phyloP scores from a whole-genome alignment of 495 filamentous ascomycete genomes.

The Penicillium egyptiacum region DNA sequence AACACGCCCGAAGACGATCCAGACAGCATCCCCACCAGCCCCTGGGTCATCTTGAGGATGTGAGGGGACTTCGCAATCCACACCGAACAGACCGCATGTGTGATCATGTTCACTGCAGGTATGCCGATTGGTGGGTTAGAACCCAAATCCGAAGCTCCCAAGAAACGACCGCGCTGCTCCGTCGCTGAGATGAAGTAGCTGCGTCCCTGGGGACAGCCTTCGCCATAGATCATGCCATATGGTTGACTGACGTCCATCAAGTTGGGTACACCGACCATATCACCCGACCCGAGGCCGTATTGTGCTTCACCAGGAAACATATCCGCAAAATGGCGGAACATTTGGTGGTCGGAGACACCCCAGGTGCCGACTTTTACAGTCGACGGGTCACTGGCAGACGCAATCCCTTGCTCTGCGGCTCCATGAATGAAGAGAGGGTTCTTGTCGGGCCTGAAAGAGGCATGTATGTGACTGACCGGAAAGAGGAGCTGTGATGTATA shows the following conservation, averaged over 20 bases:
- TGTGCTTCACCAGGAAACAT: constrained; percentile 68
- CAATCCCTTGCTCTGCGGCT: constrained; percentile 69
- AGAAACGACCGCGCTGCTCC: constrained; percentile 77
- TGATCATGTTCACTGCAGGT: constrained; percentile 61
- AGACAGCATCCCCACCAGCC: constrained; percentile 75
- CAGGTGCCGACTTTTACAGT: constrained; percentile 78
- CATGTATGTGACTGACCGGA: constrained; percentile 74
- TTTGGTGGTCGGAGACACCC: constrained; percentile 73
- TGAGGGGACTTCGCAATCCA: constrained; percentile 88
- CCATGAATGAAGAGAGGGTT: constrained; percentile 78
- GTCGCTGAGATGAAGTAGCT: constrained; percentile 70
- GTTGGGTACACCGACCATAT: constrained; percentile 73
- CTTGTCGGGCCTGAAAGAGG: constrained; percentile 68
- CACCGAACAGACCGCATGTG: constrained; percentile 67
- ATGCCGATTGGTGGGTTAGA: constrained; percentile 62
- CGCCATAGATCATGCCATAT: constrained; percentile 79
- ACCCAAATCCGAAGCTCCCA: constrained; percentile 54
- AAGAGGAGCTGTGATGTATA: constrained; percentile 79
- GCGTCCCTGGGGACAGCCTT: constrained; percentile 78
- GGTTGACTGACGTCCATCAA: constrained; percentile 85
- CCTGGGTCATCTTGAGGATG: constrained; percentile 70
- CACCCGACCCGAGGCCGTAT: constrained; percentile 75
- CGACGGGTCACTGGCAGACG: constrained; percentile 72
- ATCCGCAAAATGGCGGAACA: constrained; percentile 74
- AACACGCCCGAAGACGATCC: constrained; percentile 88